Evolutionary conservation across 1,284 basidiomycete genomes (phyloP), one percentile per base, ranked within the genome.

Genomic region (Schizophyllum amplum): DNA sequence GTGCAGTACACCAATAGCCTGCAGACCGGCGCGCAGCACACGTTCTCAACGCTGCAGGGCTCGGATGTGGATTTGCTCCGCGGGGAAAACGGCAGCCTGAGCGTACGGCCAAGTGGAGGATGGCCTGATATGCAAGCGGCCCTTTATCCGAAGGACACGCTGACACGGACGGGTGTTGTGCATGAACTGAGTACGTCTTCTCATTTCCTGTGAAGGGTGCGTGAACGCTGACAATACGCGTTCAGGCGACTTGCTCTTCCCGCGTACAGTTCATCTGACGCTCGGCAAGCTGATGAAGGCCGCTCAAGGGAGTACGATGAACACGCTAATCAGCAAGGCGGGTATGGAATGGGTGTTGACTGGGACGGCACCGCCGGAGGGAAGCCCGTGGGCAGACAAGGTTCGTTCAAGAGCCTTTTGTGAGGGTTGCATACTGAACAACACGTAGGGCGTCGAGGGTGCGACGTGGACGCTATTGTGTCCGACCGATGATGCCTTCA

Each of bases 401-500:
- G 33, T 42, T 9, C 2, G 33, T 42, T 9, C 33, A 2, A 9
- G 33, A 9, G 33, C 2, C 17, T 17, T 9, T 2, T 3, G 33
- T 17, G 17, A 9, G 4, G 7, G 7, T 42, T 3, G 33, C 3
- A 17, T 42, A 42, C 7, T 42, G 7, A 42, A 4, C 5, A 4
- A 3, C 13, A 17, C 7, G 33, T 67, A 72, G 50, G 79, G 75
- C 25, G 65, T 79, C 22, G 68, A 71, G 25, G 73, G 78, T 60
- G 69, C 75, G 52, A 76, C 90, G 60, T 89, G 88, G 89, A 94
- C 92, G 1, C 69, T 99, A 1, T 78, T 99, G 4, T 92, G 90
- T 63, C 97, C 97, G 1, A 86, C 84, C 1, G 97, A 99, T 66
- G 86, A 88, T 59, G 94, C 96, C 0, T 97, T 98, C 77, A 88